A percentile compares a stretch with the other conserved stretches of the same genome.
These are phyloP conservation scores for Aspergillus udagawae DNA, from an alignment of 2,329 filamentous ascomycete genomes.

Conservation along the genomic window DNA sequence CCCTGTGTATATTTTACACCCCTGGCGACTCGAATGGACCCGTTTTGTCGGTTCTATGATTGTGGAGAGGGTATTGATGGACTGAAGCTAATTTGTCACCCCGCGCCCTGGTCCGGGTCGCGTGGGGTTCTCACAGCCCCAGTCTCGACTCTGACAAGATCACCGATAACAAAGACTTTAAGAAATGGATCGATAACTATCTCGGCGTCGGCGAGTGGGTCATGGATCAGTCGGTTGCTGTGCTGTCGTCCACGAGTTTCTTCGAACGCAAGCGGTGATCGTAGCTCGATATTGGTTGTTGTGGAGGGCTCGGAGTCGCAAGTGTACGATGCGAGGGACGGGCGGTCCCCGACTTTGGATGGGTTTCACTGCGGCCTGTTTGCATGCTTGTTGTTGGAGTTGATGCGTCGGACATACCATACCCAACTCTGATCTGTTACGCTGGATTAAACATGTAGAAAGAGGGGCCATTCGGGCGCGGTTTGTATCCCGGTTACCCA, in stretches of 20 bases:
- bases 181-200: conserved; percentile 89
- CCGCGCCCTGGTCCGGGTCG: conserved; percentile 23
- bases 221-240: conserved; percentile 93
- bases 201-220: conserved; percentile 94
- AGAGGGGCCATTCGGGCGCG: neutral
- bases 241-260: conserved; percentile 81
- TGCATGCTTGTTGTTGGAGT: conserved; percentile 2
- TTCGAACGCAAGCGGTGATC: conserved; percentile 82
- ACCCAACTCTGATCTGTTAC: neutral
- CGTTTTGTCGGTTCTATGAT: neutral
- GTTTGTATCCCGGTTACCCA: neutral
- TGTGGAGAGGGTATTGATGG: neutral
- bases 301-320: neutral
- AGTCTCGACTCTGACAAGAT: conserved; percentile 87
- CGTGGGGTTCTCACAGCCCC: conserved; percentile 40
- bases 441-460: neutral
- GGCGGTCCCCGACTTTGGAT: neutral
- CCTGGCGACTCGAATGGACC: neutral
- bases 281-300: neutral
- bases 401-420: neutral
- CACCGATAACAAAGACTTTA: conserved; percentile 75
- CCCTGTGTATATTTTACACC: neutral
- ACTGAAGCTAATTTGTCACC: conserved; percentile 25
- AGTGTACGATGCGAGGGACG: neutral
- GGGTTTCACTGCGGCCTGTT: conserved; percentile 4